Conservation (phyloP, 345 rosid species). For the Lumnitzera littorea region DNA sequence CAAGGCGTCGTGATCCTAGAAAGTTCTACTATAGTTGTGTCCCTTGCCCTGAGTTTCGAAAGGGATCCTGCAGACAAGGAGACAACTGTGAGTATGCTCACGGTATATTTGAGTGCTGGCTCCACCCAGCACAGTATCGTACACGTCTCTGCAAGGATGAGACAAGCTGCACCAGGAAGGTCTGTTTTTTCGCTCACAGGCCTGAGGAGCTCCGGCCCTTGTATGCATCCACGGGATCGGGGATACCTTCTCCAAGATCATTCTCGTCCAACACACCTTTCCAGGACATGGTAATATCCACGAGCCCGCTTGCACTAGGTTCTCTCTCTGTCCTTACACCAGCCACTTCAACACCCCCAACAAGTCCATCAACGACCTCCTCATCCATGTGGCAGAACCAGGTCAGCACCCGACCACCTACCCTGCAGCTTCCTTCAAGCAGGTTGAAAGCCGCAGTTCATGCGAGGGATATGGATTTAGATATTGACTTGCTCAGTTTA, state of each 20-base stretch:
- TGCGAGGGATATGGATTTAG: conserved; percentile 63
- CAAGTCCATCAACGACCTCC: conserved; percentile 52
- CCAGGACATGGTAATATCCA: conserved; percentile 48
- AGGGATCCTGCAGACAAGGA: conserved; percentile 78
- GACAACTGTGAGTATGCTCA: conserved; percentile 90
- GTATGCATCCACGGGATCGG: conserved; percentile 82
- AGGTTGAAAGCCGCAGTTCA: conserved; percentile 52
- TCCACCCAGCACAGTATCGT: conserved; percentile 93
- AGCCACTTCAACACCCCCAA: conserved; percentile 52
- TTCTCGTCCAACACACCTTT: conserved; percentile 38
- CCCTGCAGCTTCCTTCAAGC: conserved; percentile 77
- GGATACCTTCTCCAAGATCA: conserved; percentile 73
- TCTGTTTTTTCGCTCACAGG: conserved; percentile 95
- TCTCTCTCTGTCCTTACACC: conserved; percentile 39
- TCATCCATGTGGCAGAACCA: conserved; percentile 51
- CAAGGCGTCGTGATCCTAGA: conserved; percentile 88
- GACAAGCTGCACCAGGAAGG: conserved; percentile 61
- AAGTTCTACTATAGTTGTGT: conserved; percentile 88
- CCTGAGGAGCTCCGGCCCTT: conserved; percentile 80
- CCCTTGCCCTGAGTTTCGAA: conserved; percentile 90
- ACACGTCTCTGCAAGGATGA: conserved; percentile 88
- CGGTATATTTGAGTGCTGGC: conserved; percentile 94
- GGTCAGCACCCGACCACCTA: conserved; percentile 37
- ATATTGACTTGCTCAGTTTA: conserved; percentile 30
- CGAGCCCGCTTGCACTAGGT: conserved; percentile 55